Evolutionary conservation across 73 alveolate genomes (phyloP).

Genomic region (Uronychia setigera): DNA sequence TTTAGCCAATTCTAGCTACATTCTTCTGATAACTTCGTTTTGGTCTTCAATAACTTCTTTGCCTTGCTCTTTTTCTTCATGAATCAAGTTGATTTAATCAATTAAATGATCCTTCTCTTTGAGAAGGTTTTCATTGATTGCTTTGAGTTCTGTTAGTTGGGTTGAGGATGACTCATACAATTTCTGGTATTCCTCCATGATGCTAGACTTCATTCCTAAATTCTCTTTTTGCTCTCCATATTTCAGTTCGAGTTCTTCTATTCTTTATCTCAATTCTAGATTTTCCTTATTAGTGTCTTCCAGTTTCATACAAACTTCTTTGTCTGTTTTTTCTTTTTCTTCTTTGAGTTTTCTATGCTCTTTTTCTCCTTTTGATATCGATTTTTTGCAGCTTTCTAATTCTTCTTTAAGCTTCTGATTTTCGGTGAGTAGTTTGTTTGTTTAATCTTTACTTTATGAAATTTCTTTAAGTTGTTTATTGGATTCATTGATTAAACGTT

Average conservation of each 20-base stretch:
- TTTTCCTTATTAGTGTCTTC: too few species aligned
- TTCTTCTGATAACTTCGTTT: not conserved
- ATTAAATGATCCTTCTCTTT: not conserved
- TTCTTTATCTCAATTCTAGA: not conserved
- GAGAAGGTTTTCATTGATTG: not conserved
- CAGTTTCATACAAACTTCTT: not conserved
- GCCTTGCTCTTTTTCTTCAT: not conserved
- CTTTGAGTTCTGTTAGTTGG: not conserved
- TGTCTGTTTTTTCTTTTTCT: not conserved
- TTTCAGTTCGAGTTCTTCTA: not conserved
- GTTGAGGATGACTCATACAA: not conserved
- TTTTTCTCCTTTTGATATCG: not conserved
- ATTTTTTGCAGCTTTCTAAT: not conserved
- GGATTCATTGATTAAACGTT: not conserved
- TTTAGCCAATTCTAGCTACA: not conserved
- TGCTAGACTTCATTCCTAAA: not conserved
- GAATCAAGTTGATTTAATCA: not conserved
- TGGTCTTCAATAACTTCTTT: not conserved
- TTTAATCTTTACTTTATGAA: not conserved
- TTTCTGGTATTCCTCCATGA: not conserved
- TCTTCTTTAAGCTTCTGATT: not conserved
- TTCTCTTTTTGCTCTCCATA: not conserved
- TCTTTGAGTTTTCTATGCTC: not conserved
- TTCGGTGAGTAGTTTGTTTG: not conserved
- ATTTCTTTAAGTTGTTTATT: not conserved